Evolutionary conservation across 1,284 basidiomycete species (phyloP).

Genomic region (Macrocystidia cucumis): DNA sequence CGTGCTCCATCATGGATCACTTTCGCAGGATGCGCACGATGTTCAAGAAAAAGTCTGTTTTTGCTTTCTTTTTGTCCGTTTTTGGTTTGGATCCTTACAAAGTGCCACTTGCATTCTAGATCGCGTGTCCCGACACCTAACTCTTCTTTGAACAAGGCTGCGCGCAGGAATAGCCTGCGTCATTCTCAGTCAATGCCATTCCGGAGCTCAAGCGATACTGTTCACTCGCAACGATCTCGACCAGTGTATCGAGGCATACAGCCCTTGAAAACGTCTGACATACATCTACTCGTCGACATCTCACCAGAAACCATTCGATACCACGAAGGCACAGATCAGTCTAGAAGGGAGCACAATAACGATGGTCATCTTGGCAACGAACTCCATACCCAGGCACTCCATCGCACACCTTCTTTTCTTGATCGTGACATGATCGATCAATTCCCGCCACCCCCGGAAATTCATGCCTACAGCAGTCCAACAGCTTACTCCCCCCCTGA

Average conservation of each 20-base stretch:
- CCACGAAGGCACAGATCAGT: conserved; percentile 10
- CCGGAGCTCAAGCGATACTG: conserved; percentile 11
- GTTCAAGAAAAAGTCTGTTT: conserved; percentile 11
- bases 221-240: conserved; percentile 8
- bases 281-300: conserved; percentile 13
- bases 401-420: background rate
- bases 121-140: background rate
- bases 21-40: conserved; percentile 13
- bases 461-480: background rate
- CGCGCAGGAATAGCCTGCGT: conserved; percentile 9
- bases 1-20: conserved; percentile 12
- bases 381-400: background rate
- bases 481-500: background rate
- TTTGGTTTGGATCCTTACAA: background rate
- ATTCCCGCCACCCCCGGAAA: conserved; percentile 1
- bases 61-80: background rate
- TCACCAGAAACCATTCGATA: conserved; percentile 6
- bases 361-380: background rate
- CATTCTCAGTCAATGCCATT: conserved; percentile 13
- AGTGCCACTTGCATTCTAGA: conserved; percentile 1
- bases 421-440: background rate
- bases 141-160: conserved; percentile 5
- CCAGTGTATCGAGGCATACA: conserved; percentile 9
- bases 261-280: conserved; percentile 9
- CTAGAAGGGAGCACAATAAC: conserved; percentile 1